phyloP scores from a whole-genome alignment of 2,329 filamentous ascomycete genomes.

The Botrytis squamosa region DNA sequence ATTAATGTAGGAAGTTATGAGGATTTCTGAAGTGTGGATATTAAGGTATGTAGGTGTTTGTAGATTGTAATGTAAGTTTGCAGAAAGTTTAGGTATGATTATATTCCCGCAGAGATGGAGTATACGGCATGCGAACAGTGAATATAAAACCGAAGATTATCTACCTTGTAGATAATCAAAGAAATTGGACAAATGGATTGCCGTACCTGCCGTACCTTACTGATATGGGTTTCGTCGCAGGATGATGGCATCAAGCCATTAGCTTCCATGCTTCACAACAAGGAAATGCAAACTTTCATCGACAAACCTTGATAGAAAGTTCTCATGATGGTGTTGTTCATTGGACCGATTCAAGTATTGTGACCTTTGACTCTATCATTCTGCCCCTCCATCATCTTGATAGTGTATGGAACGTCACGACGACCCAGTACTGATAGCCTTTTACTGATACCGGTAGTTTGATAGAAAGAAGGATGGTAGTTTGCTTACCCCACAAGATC shows the following conservation, averaged over 20 bases:
- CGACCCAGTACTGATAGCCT: constrained; percentile 3
- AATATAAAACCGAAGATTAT: constrained; percentile 9
- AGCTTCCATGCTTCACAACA: neutral
- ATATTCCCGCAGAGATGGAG: neutral
- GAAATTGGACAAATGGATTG: constrained; percentile 21
- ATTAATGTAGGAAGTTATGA: neutral
- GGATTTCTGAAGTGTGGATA: neutral
- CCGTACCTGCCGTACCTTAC: neutral
- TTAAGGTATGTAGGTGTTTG: neutral
- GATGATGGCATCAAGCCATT: constrained; percentile 2
- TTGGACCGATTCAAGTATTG: constrained; percentile 9
- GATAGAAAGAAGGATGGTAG: neutral
- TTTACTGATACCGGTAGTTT: neutral
- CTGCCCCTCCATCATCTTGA: constrained; percentile 13
- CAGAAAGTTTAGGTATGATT: neutral
- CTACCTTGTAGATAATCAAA: constrained; percentile 5
- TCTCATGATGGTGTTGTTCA: constrained; percentile 2
- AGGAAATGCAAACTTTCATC: constrained; percentile 5
- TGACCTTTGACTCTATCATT: neutral
- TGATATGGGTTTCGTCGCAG: neutral
- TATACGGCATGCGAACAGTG: constrained; percentile 7
- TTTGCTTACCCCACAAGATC: constrained; percentile 10
- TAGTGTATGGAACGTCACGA: constrained; percentile 21
- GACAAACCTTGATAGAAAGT: constrained; percentile 1
- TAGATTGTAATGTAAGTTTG: constrained; percentile 1